Percentiles rank a stretch among this genome's conserved stretches.
phyloP scores from a whole-genome alignment of 768 basidiomycete genomes.

The Termitomyces sp. region DNA sequence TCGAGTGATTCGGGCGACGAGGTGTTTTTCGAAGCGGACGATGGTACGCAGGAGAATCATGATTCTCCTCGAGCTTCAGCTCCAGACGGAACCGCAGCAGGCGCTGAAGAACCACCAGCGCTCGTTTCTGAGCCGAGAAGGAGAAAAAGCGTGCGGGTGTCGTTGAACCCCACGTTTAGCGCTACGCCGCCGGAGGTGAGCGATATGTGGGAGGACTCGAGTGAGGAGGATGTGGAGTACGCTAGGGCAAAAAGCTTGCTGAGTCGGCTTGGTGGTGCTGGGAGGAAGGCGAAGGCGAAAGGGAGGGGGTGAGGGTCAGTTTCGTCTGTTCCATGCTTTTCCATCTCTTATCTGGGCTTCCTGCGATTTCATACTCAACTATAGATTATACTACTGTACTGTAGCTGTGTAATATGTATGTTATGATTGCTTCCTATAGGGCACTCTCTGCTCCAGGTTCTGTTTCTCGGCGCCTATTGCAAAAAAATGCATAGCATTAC shows the following conservation, averaged over 20 bases:
- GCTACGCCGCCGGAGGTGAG: constrained; percentile 50
- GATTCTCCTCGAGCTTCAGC: not conserved
- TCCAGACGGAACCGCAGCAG: not conserved
- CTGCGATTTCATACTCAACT: no score
- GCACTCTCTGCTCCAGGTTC: no score
- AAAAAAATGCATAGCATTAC: no score
- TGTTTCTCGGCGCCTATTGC: no score
- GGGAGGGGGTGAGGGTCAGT: not conserved
- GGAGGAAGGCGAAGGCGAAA: not conserved
- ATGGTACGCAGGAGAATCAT: not conserved
- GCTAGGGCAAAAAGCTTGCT: constrained; percentile 51
- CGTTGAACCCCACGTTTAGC: constrained; percentile 73
- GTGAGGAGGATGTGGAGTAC: constrained; percentile 73
- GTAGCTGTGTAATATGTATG: no score
- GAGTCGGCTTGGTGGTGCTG: constrained; percentile 18
- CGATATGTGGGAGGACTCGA: constrained; percentile 72
- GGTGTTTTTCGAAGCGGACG: constrained; percentile 33
- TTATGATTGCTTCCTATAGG: no score
- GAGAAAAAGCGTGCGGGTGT: constrained; percentile 76
- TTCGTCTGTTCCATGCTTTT: no score
- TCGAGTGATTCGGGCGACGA: constrained; percentile 53
- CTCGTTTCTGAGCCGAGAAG: constrained; percentile 32
- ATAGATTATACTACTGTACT: no score
- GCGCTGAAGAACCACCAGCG: no score
- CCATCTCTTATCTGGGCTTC: no score